Base-by-base conservation (phyloP, 116 monocot species). In the Iris pallida region DNA sequence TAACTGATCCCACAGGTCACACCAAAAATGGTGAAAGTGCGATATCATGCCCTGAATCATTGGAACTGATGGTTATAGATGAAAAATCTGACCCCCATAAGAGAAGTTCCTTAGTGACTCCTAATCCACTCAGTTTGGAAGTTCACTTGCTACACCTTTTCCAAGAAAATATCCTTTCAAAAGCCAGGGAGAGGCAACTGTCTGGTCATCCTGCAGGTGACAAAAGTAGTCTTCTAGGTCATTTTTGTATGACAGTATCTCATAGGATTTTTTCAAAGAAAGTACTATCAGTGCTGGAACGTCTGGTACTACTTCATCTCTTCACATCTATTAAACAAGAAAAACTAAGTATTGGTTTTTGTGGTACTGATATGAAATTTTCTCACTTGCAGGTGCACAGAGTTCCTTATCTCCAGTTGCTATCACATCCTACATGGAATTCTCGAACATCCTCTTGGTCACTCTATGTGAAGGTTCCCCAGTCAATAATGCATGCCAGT, bases 391-490 rank as follows among this genome's bases (percentile, higher is more conserved):
- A 97, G 97, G 90, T 89, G 15, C 72, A 59, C 47, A 77, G 92
- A 73, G 72, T 90, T 54, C 79, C 90, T 20, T 97, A 87, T 70
- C 75, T 97, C 45, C 83, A 87, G 75, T 73, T 97, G 53, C 19
- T 85, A 17, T 87, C 87, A 64, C 81, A 78, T 61, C 92, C 92
- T 69, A 83, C 97, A 15, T 90, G 92, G 97, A 82, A 90, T 80
- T 90, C 97, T 72, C 80, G 97, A 64, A 87, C 78, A 13, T 97
- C 97, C 51, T 90, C 97, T 11, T 97, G 97, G 97, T 89, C 79
- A 46, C 70, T 97, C 15, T 79, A 74, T 20, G 63, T 92, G 68
- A 92, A 90, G 76, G 79, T 97, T 83, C 87, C 97, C 6, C 68
- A 80, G 16, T 83, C 82, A 4, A 69, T 82, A 45, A 40, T 86